Base-by-base conservation (phyloP, 1,284 basidiomycete species). In the Cutaneotrichosporon sp. region DNA sequence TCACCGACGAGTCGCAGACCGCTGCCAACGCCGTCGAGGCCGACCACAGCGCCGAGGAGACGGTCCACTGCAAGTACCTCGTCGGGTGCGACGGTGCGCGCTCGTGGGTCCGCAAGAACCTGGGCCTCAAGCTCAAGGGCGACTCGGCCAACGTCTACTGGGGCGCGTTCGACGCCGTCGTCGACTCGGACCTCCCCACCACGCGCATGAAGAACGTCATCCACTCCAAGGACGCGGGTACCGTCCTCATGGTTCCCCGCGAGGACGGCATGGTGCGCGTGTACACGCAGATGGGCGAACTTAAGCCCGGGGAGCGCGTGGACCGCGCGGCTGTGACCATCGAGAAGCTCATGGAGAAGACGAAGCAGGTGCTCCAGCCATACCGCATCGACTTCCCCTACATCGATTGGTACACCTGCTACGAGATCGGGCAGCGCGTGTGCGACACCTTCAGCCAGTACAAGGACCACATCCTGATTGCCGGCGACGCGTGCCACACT, bases 301-400 rank as follows among this genome's bases (percentile, higher is more conserved):
- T 69, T 6, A 45, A 53, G 31, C 63, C 65, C 6, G 67, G 67
- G 4, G 59, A 69, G 62, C 60, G 67, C 43, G 62, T 69, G 20
- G 60, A 69, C 58, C 67, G 67, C 36, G 58, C 42, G n/a, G 64
- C 58, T 13, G 67, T 69, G 69, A 87, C 87, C 73, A 80, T 76
- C 38, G 83, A 82, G 60, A 82, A 87, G 66, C 85, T 82, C 3
- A 85, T 88, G 0, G 81, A 86, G 61, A 81, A 84, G 68, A 89
- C 87, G 9, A 82, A 84, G 68, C 86, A 84, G 70, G 85, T 87
- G 4, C 81, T 93, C 36, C 69, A 83, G 50, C 91, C 91, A 1
- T 94, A 86, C 75, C 82, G 75, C 11, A 83, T 93, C 46, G 78
- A 84, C 6, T 82, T 76, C 49, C 68, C 68, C 13, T 67, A 68